Evolutionary conservation across 2,329 filamentous ascomycete species (phyloP).

Genomic region (Massarina eburnea): DNA sequence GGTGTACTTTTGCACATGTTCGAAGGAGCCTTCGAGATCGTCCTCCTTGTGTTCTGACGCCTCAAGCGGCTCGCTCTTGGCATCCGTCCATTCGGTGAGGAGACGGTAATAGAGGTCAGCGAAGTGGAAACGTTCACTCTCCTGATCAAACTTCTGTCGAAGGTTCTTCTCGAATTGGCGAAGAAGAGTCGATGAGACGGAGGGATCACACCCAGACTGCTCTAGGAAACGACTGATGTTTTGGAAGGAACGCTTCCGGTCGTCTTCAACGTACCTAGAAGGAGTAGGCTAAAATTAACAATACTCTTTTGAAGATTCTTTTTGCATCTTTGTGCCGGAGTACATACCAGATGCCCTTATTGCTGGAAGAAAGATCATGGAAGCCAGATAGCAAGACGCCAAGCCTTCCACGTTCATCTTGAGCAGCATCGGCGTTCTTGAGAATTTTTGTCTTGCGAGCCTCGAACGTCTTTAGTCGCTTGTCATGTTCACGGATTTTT

Average conservation of each 20-base stretch:
- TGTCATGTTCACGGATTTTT: slow-evolving; percentile 17
- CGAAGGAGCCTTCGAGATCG: slow-evolving; percentile 16
- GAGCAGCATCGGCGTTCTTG: slow-evolving; percentile 1
- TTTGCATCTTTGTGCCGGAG: too few relatives aligned
- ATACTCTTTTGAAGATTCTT: not conserved
- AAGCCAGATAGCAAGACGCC: slow-evolving; percentile 11
- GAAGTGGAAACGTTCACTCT: slow-evolving; percentile 17
- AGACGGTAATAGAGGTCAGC: slow-evolving; percentile 20
- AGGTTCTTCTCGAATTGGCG: slow-evolving; percentile 11
- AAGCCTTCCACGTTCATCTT: slow-evolving; percentile 9
- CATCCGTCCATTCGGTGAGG: slow-evolving; percentile 15
- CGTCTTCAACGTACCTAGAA: slow-evolving; percentile 9
- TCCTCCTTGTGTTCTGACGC: slow-evolving; percentile 9
- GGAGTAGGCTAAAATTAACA: not conserved
- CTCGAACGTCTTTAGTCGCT: slow-evolving; percentile 15
- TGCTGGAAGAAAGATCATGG: slow-evolving; percentile 12
- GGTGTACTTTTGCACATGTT: slow-evolving; percentile 16
- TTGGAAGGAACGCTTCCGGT: slow-evolving; percentile 7
- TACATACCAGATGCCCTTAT: slow-evolving; percentile 11
- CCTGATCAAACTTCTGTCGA: slow-evolving; percentile 15
- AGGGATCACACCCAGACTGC: slow-evolving; percentile 15
- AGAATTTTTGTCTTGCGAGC: slow-evolving; percentile 11
- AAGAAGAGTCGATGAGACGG: slow-evolving; percentile 10
- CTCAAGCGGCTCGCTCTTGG: slow-evolving; percentile 11
- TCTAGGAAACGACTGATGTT: slow-evolving; percentile 16